Conservation (phyloP, 192 early-diverging fungal species). For the Podila horticola region DNA sequence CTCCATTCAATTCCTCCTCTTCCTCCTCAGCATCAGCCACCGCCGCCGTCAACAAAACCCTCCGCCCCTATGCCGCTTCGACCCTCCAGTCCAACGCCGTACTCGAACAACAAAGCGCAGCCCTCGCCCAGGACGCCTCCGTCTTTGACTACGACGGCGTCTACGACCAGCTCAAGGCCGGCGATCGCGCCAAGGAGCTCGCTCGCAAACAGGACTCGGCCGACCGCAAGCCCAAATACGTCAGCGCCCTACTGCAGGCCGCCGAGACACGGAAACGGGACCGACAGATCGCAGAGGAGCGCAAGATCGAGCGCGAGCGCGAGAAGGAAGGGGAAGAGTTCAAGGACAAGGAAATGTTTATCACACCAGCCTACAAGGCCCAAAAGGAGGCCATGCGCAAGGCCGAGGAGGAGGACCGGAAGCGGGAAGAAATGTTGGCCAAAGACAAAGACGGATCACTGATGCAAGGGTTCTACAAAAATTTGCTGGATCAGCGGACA, state of each 20-base stretch:
- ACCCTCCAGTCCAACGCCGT: conserved; percentile 35
- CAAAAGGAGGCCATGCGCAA: conserved; percentile 51
- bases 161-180: conserved; percentile 77
- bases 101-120: conserved; percentile 63
- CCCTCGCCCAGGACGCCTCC: conserved; percentile 74
- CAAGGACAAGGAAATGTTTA: conserved; percentile 82
- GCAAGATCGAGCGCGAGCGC: conserved; percentile 75
- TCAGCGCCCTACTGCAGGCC: conserved; percentile 66
- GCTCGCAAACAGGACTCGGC: conserved; percentile 54
- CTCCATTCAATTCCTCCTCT: not conserved
- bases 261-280: conserved; percentile 78
- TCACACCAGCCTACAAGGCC: conserved; percentile 74
- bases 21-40: conserved; percentile 20
- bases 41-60: conserved; percentile 32
- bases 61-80: conserved; percentile 36
- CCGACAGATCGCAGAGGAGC: conserved; percentile 71
- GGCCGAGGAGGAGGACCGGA: conserved; percentile 71
- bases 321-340: conserved; percentile 78
- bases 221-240: conserved; percentile 71
- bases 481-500: conserved; percentile 64
- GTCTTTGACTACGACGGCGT: conserved; percentile 84
- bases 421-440: conserved; percentile 68
- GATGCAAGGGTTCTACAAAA: conserved; percentile 70
- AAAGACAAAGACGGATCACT: conserved; percentile 59
- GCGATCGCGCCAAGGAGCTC: conserved; percentile 60